Conservation (phyloP, 1,139 yeast genomes). For the Suhomyces ambrosiae region DNA sequence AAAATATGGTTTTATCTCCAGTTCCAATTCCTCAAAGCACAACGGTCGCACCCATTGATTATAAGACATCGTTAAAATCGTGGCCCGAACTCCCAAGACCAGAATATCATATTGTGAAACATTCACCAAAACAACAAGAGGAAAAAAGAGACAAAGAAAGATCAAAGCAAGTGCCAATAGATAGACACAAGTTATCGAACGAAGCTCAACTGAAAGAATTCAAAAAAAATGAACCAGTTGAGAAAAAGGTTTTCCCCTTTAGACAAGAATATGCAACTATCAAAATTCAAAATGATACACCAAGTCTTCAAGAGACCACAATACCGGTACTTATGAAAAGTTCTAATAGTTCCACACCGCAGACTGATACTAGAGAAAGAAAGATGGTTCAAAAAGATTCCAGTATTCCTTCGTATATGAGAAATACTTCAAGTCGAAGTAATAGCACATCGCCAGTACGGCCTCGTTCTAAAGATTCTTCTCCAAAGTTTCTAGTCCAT, state of each 20-base stretch:
- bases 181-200: not conserved
- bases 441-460: slow-evolving; percentile 12
- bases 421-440: slow-evolving; percentile 11
- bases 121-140: slow-evolving; percentile 3
- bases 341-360: not conserved
- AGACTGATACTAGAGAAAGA: not conserved
- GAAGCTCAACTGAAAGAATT: not conserved
- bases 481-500: not conserved
- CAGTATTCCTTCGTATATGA: slow-evolving; percentile 14
- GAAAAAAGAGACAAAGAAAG: not conserved
- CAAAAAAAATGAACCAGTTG: not conserved
- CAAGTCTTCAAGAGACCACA: slow-evolving; percentile 2
- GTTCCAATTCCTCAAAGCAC: slow-evolving; percentile 15
- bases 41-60: not conserved
- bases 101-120: not conserved
- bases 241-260: no score
- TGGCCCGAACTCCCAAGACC: slow-evolving; percentile 4
- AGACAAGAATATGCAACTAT: no score
- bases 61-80: not conserved
- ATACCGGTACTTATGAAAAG: slow-evolving; percentile 4
- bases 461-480: slow-evolving; percentile 3
- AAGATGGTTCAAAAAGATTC: not conserved
- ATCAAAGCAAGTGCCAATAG: no score
- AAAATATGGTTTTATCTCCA: slow-evolving; percentile 19
- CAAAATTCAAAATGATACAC: not conserved